Percentiles rank a stretch among this genome's conserved stretches.
Evolutionary conservation across 2,329 filamentous ascomycete species (phyloP).

Genomic region (Lachnellula cervina): DNA sequence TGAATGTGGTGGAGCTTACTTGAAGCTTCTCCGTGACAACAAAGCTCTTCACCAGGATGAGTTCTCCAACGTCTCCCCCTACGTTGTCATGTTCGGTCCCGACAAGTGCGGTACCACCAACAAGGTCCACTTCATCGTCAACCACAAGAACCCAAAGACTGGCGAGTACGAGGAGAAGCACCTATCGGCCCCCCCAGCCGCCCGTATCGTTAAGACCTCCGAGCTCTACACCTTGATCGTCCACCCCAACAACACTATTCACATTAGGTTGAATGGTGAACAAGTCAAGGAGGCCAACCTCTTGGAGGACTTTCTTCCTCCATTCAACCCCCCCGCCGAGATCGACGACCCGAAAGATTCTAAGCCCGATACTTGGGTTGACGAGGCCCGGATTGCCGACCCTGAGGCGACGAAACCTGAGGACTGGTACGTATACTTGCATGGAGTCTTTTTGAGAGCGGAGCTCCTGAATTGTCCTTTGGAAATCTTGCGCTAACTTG

Average conservation of each 20-base stretch:
- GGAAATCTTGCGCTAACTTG: neutral
- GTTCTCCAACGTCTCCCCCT: conserved; percentile 95
- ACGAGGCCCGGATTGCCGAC: conserved; percentile 84
- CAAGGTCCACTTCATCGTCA: conserved; percentile 99
- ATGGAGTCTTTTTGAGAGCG: neutral
- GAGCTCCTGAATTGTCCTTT: neutral
- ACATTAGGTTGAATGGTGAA: conserved; percentile 88
- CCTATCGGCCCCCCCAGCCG: conserved; percentile 74
- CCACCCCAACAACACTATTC: conserved; percentile 91
- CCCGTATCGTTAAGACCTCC: conserved; percentile 85
- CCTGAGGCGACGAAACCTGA: conserved; percentile 94
- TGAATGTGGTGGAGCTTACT: conserved; percentile 96
- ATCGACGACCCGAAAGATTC: conserved; percentile 90
- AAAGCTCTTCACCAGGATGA: conserved; percentile 94
- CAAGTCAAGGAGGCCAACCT: conserved; percentile 84
- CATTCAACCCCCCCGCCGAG: conserved; percentile 93
- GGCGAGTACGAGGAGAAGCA: conserved; percentile 99
- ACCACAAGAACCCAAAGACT: conserved; percentile 99
- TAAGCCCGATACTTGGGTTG: conserved; percentile 96
- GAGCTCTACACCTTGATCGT: conserved; percentile 96
- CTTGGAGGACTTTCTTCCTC: conserved; percentile 84
- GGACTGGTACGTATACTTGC: conserved; percentile 43
- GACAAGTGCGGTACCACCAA: conserved; percentile 99
- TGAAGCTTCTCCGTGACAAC: conserved; percentile 98
- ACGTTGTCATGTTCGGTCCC: conserved; percentile 99